Evolutionary conservation across 148 eudicot species (phyloP), one percentile per base, ranked within the genome.

Genomic region (Drosera capensis): DNA sequence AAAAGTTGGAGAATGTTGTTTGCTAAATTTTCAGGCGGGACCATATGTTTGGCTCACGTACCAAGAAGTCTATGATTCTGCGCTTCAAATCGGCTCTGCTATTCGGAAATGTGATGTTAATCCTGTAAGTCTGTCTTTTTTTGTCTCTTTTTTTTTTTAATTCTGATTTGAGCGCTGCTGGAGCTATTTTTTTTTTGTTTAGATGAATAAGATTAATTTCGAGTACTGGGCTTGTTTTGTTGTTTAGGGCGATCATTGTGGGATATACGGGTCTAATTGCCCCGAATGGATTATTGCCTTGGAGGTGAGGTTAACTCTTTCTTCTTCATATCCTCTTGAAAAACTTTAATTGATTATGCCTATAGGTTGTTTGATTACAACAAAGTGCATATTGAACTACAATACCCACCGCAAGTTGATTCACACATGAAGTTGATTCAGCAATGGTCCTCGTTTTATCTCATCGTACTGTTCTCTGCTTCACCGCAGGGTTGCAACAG

Each of bases 251-350:
- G 85, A 64, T 43, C 69, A 73, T n/a, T 86, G 96, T 53, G 96
- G 93, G 40, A 86, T 86, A 12, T 86, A 86, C 48, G 93, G 93
- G 50, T 51, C 75, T 30, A 86, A 86, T 64, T 75, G 75, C 47
- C 87, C 96, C 1, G 79, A 81, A 45, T 86, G 96, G 96, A 86
- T 86, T 43, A 82, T 82, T 55, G 36, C 96, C 18, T 78, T 86
- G 96, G 81, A 73, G 96, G 96, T 86, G 68, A 11, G 28, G 11
- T 5, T n/a, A n/a, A n/a, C n/a, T n/a, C n/a, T n/a, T n/a, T n/a
- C n/a, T n/a, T n/a, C n/a, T n/a, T n/a, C n/a, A n/a, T n/a, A n/a
- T n/a, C n/a, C n/a, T n/a, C n/a, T n/a, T n/a, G n/a, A n/a, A n/a
- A n/a, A n/a, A n/a, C n/a, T n/a, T n/a, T n/a, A n/a, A n/a, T n/a